Evolutionary conservation across 345 rosid genomes (phyloP).

Genomic region (Moringa oleifera): DNA sequence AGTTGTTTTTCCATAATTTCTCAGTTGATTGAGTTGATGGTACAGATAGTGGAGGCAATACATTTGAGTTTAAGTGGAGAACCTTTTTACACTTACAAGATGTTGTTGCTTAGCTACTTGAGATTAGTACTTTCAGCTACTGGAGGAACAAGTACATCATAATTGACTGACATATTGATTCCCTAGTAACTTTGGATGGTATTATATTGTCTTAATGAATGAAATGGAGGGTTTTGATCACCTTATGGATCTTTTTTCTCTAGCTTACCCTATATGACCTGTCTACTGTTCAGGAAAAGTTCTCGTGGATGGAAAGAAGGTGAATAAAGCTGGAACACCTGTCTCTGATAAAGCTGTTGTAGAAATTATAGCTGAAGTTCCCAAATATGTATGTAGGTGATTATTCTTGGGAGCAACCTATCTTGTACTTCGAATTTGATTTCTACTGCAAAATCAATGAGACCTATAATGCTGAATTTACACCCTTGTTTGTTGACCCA

Average conservation of each 20-base stretch:
- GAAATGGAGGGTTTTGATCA: background rate
- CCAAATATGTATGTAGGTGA: conserved; percentile 99
- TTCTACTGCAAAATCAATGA: conserved; percentile 3
- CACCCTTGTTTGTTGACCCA: conserved; percentile 24
- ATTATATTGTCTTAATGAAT: background rate
- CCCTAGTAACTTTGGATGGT: too few species aligned
- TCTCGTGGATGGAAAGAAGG: conserved; percentile 75
- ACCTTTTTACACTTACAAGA: background rate
- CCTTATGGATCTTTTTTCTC: background rate
- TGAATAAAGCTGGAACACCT: conserved; percentile 84
- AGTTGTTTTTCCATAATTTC: background rate
- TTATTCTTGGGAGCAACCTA: conserved; percentile 28
- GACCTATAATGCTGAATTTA: conserved; percentile 1
- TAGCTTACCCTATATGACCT: background rate
- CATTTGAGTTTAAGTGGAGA: too few species aligned
- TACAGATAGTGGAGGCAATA: background rate
- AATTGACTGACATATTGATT: background rate
- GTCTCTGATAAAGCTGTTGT: conserved; percentile 62
- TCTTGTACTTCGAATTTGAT: conserved; percentile 6
- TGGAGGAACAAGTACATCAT: too few species aligned
- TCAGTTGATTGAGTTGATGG: background rate
- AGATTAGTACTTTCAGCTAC: background rate
- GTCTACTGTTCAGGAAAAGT: conserved; percentile 62
- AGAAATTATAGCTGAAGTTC: conserved; percentile 74
- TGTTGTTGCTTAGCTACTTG: background rate